Evolutionary conservation across 768 basidiomycete species (phyloP).

Genomic region (Mrakia blollopis): DNA sequence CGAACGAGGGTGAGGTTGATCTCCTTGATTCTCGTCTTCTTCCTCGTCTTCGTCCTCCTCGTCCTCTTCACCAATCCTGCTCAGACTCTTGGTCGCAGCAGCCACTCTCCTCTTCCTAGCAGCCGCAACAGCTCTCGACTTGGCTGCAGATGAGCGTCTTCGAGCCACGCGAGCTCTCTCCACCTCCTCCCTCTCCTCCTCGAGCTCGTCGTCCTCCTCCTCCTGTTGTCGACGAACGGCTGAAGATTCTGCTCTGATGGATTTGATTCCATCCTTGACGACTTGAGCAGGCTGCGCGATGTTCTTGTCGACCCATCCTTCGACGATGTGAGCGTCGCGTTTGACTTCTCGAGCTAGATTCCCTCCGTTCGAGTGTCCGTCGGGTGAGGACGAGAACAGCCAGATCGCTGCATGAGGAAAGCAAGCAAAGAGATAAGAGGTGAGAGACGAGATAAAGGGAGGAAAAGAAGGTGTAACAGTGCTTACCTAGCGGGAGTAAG

Average conservation of each 20-base stretch:
- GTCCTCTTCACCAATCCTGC: background rate
- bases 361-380: slow-evolving; percentile 1
- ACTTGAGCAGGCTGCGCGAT: background rate
- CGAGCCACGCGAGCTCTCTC: background rate
- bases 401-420: background rate
- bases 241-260: background rate
- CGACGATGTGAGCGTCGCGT: background rate
- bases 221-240: background rate
- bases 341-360: background rate
- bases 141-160: too few species aligned
- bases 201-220: background rate
- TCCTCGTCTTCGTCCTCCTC: background rate
- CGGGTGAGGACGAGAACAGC: slow-evolving; percentile 1
- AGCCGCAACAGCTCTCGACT: background rate
- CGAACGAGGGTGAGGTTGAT: background rate
- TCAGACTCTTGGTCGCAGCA: background rate
- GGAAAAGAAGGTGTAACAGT: background rate
- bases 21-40: background rate
- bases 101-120: background rate
- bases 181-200: background rate
- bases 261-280: background rate
- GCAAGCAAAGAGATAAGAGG: too few species aligned
- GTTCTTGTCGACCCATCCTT: slow-evolving; percentile 4
- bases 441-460: background rate
- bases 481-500: background rate